Evolutionary conservation across 2,329 filamentous ascomycete species (phyloP).

Genomic region (Fusarium denticulatum): DNA sequence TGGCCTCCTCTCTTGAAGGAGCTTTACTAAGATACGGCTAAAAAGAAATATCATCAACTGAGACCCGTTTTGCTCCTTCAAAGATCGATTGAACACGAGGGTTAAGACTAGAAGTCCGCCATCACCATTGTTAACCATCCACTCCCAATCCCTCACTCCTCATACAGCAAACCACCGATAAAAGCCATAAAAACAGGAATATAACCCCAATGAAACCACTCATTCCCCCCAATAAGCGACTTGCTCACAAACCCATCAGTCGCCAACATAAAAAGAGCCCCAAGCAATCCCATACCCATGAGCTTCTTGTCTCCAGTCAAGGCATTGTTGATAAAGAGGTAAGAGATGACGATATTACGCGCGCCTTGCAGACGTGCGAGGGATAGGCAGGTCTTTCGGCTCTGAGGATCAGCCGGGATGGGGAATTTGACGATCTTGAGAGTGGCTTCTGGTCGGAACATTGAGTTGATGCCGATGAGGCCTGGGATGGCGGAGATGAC

Average conservation of each 20-base stretch:
- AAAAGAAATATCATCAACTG: background rate
- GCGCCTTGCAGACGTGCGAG: slow-evolving; percentile 29
- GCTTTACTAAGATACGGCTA: too few relatives aligned
- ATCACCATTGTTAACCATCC: accelerated
- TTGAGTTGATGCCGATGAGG: slow-evolving; percentile 24
- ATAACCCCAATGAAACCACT: slow-evolving; percentile 38
- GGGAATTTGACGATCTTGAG: slow-evolving; percentile 23
- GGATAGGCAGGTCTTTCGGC: background rate
- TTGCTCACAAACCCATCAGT: slow-evolving; percentile 32
- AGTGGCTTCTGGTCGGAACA: slow-evolving; percentile 24
- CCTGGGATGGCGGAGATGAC: slow-evolving; percentile 20
- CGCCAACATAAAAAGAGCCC: slow-evolving; percentile 1
- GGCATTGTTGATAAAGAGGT: slow-evolving; percentile 28
- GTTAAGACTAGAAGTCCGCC: accelerated
- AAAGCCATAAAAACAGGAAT: slow-evolving; percentile 12
- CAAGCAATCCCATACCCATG: slow-evolving; percentile 3
- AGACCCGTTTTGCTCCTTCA: background rate
- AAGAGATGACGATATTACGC: slow-evolving; percentile 32
- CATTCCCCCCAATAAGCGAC: slow-evolving; percentile 19
- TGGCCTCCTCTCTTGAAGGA: accelerated
- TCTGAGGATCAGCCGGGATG: slow-evolving; percentile 16
- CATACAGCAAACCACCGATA: slow-evolving; percentile 9
- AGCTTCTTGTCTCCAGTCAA: slow-evolving; percentile 16
- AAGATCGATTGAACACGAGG: accelerated
- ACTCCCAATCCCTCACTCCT: background rate